These are phyloP conservation scores for Vicia sativa DNA, from an alignment of 306 rosid genomes.

Conservation along the genomic window DNA sequence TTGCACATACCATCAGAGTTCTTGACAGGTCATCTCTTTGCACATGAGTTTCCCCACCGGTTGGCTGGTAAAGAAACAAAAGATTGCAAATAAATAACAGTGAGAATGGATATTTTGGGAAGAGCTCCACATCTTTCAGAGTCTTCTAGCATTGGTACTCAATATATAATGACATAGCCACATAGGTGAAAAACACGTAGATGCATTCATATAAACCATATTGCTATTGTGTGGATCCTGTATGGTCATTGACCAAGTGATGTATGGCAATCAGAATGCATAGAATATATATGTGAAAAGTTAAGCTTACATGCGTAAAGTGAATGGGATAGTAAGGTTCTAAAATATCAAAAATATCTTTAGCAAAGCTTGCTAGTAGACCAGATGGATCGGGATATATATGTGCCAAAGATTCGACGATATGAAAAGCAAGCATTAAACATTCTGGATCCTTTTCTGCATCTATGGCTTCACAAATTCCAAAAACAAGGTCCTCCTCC, in stretches of 20 bases:
- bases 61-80: conserved; percentile 55
- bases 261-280: conserved; percentile 23
- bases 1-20: conserved; percentile 78
- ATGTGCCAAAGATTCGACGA: conserved; percentile 61
- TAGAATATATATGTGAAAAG: conserved; percentile 14
- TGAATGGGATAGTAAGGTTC: conserved; percentile 92
- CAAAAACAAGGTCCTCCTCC: conserved; percentile 78
- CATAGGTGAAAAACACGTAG: conserved; percentile 24
- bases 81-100: conserved; percentile 38
- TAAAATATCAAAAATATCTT: conserved; percentile 75
- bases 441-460: conserved; percentile 94
- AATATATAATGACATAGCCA: conserved; percentile 12
- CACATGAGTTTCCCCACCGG: conserved; percentile 61
- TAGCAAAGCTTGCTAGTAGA: conserved; percentile 62
- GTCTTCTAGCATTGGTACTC: conserved; percentile 21
- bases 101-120: conserved; percentile 32
- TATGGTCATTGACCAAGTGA: conserved; percentile 23
- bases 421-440: conserved; percentile 69
- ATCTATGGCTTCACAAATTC: conserved; percentile 85
- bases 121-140: conserved; percentile 15
- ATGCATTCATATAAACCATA: conserved; percentile 21
- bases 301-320: conserved; percentile 89
- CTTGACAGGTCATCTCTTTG: conserved; percentile 79
- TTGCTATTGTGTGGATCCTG: conserved; percentile 16
- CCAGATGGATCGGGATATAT: conserved; percentile 78